Evolutionary conservation across 2,329 filamentous ascomycete genomes (phyloP), one percentile per base, ranked within the genome.

Genomic region (Clathrospora elynae): DNA sequence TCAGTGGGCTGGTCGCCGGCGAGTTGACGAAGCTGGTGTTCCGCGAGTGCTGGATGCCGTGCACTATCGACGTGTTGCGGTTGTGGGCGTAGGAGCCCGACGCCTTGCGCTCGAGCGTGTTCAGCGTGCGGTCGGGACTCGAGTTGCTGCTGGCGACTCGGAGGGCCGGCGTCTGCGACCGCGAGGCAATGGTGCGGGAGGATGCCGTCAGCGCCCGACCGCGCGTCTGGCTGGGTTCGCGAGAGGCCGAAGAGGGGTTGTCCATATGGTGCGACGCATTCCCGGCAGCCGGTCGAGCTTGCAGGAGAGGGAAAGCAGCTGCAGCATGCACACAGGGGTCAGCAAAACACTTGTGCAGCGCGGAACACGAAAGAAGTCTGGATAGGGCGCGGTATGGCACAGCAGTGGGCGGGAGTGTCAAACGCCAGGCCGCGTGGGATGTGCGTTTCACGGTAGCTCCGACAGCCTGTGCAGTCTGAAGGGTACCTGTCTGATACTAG

Each of bases 11-110:
- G 18, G 86, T 74, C 29, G 77, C 86, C 23, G 86, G 82, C 42
- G 87, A 83, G 67, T 88, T 90, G 53, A 85, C 83, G 63, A 87
- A 83, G 73, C 91, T 96, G 59, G 90, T 87, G 79, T 95, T 95
- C 72, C 92, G 76, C 42, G 81, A 87, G 72, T 99, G 93, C 70
- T 96, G 91, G 57, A 95, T 85, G 62, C 93, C 92, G 82, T 97
- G 89, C 43, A 97, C 91, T 59, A 97, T 96, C 34, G 92, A 97
- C 1, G 92, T 95, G 74, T 99, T 90, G 41, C 93, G 86, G 73
- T 97, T 90, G 70, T 99, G 91, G 46, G 88, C 89, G 77, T 97
- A 86, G 11, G 78, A 79, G 46, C 72, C 67, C 16, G 77, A 79
- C 7, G 75, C 67, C 51, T 77, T 78, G 51, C 78, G 72, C 52